Conservation (phyloP, 352 stramenopile species). For the Globisporangium nodosum region DNA sequence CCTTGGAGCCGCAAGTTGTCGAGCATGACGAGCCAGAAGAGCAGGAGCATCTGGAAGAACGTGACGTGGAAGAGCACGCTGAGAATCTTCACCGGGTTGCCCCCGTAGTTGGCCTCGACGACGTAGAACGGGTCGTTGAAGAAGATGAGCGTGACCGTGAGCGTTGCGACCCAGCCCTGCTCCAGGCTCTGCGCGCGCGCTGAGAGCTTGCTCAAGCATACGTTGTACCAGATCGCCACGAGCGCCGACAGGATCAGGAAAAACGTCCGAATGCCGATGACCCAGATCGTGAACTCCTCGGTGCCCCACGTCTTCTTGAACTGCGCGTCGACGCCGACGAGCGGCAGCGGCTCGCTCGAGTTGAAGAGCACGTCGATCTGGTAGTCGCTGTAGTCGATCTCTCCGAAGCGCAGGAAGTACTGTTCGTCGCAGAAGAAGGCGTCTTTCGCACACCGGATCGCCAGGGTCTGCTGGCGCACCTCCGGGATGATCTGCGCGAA, state of each 20-base stretch:
- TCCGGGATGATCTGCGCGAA: conserved; percentile 31
- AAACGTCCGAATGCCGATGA: conserved; percentile 54
- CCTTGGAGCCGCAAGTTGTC: conserved; percentile 56
- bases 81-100: conserved; percentile 42
- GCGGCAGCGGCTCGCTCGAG: conserved; percentile 24
- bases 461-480: conserved; percentile 27
- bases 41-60: conserved; percentile 52
- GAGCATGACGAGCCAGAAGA: conserved; percentile 52
- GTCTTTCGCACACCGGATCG: conserved; percentile 27
- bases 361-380: conserved; percentile 59
- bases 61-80: conserved; percentile 48
- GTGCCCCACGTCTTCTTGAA: conserved; percentile 59
- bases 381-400: conserved; percentile 53
- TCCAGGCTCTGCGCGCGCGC: conserved; percentile 50
- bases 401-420: conserved; percentile 47
- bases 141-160: conserved; percentile 38
- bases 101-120: conserved; percentile 37
- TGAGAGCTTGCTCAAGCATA: conserved; percentile 34
- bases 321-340: conserved; percentile 33
- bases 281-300: conserved; percentile 42
- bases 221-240: conserved; percentile 38
- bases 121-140: conserved; percentile 66
- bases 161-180: conserved; percentile 44
- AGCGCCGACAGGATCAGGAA: conserved; percentile 36
- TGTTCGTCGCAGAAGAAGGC: conserved; percentile 28